These are phyloP conservation scores for Colletotrichum gigasporum DNA, from an alignment of 2,329 filamentous ascomycete genomes.

Conservation along the genomic window DNA sequence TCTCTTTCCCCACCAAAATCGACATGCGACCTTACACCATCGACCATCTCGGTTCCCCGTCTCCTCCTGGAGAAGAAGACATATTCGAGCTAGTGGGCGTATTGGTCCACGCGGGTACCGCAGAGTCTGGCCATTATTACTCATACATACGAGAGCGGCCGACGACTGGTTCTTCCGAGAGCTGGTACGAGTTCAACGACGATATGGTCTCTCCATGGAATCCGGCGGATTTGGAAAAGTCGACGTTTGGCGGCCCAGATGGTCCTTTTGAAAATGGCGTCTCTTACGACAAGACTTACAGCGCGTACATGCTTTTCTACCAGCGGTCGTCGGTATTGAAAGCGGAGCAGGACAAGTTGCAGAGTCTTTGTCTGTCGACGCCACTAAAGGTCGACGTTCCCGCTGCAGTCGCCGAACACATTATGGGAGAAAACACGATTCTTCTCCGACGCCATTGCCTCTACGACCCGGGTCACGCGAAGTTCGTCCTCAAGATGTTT, in stretches of 20 bases:
- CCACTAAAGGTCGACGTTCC: constrained; percentile 59
- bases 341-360: constrained; percentile 58
- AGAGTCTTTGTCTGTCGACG: constrained; percentile 42
- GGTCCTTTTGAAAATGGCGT: constrained; percentile 56
- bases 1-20: constrained; percentile 84
- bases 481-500: constrained; percentile 73
- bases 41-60: constrained; percentile 77
- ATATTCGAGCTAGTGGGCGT: constrained; percentile 94
- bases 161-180: constrained; percentile 52
- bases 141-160: constrained; percentile 90
- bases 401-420: constrained; percentile 61
- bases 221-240: constrained; percentile 73
- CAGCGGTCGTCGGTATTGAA: constrained; percentile 77
- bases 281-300: constrained; percentile 76
- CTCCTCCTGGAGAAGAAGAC: constrained; percentile 69
- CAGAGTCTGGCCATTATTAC: constrained; percentile 96
- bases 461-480: constrained; percentile 76
- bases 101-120: constrained; percentile 90
- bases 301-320: constrained; percentile 98
- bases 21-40: constrained; percentile 92
- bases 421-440: constrained; percentile 76
- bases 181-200: constrained; percentile 96
- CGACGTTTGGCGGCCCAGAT: constrained; percentile 82
- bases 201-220: constrained; percentile 83
- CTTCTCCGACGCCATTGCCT: constrained; percentile 82